Conservation (phyloP, 306 rosid species). For the Quercus gilva region DNA sequence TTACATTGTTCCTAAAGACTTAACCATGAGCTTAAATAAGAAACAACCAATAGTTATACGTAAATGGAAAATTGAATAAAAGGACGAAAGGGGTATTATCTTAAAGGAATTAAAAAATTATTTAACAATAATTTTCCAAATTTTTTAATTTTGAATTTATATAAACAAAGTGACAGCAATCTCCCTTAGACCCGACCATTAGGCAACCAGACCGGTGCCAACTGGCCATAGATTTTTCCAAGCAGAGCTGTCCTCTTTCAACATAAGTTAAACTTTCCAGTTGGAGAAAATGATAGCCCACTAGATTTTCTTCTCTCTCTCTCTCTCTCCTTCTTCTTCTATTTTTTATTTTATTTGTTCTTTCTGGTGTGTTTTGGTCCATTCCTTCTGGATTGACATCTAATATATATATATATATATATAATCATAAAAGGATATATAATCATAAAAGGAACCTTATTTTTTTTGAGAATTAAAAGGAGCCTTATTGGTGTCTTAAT, state of each 20-base stretch:
- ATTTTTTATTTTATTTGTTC: not conserved
- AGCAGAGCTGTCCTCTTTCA: conserved; percentile 32
- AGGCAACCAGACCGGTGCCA: conserved; percentile 46
- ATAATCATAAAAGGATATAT: too few relatives aligned
- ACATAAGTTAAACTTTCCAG: conserved; percentile 1
- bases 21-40: too few relatives aligned
- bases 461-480: too few relatives aligned
- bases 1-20: too few relatives aligned
- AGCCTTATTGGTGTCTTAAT: too few relatives aligned
- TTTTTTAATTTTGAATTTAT: not conserved
- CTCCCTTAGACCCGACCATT: conserved; percentile 19
- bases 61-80: too few relatives aligned
- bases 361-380: not conserved
- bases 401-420: not conserved
- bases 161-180: conserved; percentile 16
- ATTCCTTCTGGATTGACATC: not conserved
- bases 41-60: too few relatives aligned
- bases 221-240: conserved; percentile 37
- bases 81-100: too few relatives aligned
- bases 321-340: too few relatives aligned
- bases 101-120: too few relatives aligned
- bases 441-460: too few relatives aligned
- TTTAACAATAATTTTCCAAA: too few relatives aligned
- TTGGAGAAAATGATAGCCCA: conserved; percentile 8
- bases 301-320: not conserved